Evolutionary conservation across 2,329 filamentous ascomycete species (phyloP), one percentile per base, ranked within the genome.

Genomic region (Fusarium stilboides): DNA sequence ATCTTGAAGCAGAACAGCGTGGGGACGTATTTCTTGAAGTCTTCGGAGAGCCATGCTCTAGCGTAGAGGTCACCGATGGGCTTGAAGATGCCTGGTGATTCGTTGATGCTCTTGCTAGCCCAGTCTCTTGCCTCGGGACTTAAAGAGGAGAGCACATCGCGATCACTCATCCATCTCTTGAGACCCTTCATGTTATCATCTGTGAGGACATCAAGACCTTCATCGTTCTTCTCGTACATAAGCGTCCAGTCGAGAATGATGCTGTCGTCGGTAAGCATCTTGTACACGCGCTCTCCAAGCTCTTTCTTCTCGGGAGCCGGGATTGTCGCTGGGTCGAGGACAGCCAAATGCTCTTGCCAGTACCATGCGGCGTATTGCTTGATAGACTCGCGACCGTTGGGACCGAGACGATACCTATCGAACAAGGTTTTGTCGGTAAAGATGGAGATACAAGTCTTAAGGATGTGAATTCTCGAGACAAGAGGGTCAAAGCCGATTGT

Each of bases 361-460:
- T 83, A 83, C 81, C 81, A 82, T 0, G 81, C 80, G 1, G 81
- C 80, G 36, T 83, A 83, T 44, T 80, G 78, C 57, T 74, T 79
- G 20, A 80, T 77, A 0, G 78, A 73, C 8, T 77, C 68, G 3
- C 72, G 73, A 0, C 77, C 76, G 17, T 46, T 69, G 2, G 65
- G 54, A 0, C 74, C 72, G 1, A 80, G 68, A 1, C 77, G 68
- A 5, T 72, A 59, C 10, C 63, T 70, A 5, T 75, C 65, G 33
- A 80, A 80, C 69, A 75, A 77, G 1, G 63, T 14, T 20, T 63
- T 70, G 19, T 81, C 73, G 5, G 76, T 78, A n/a, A 83, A 81
- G n/a, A 83, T 79, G 5, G 73, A 77, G 2, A 83, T 72, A 62
- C 81, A 83, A 0, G 77, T 78, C 54, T 76, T 76, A 7, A 83